A percentile compares a stretch with the other conserved stretches of the same genome.
phyloP scores from a whole-genome alignment of 306 rosid genomes.

The Comarum palustre region DNA sequence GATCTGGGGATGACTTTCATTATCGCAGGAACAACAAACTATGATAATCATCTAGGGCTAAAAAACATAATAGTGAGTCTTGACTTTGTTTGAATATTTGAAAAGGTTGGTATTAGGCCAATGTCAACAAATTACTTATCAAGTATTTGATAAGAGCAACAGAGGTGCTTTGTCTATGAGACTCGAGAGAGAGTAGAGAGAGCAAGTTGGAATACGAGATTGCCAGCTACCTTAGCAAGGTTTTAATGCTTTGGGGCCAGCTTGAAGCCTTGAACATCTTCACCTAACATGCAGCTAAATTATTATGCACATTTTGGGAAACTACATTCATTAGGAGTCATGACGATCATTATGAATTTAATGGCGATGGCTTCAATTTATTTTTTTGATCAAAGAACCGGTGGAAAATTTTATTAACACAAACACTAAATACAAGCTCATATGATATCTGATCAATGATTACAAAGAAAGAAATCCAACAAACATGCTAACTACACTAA shows the following conservation, averaged over 20 bases:
- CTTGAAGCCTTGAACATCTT: constrained; percentile 18
- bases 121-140: constrained; percentile 8
- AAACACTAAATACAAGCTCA: too few species aligned
- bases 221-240: constrained; percentile 17
- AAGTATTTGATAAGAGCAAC: constrained; percentile 7
- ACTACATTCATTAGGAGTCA: background rate
- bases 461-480: too few species aligned
- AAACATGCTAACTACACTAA: too few species aligned
- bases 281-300: constrained; percentile 28
- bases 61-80: background rate
- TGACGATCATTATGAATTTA: background rate
- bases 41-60: background rate
- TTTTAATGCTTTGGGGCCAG: constrained; percentile 24
- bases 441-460: too few species aligned
- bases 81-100: background rate
- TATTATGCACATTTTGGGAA: constrained; percentile 14
- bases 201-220: background rate
- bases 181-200: background rate
- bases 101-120: background rate
- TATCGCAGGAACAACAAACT: background rate
- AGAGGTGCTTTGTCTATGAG: background rate
- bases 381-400: too few species aligned
- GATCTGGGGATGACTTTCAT: constrained; percentile 18
- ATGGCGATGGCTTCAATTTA: background rate
- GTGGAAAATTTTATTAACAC: too few species aligned